Conservation (phyloP, 768 basidiomycete genomes). For the Podaxis mareebaensis region DNA sequence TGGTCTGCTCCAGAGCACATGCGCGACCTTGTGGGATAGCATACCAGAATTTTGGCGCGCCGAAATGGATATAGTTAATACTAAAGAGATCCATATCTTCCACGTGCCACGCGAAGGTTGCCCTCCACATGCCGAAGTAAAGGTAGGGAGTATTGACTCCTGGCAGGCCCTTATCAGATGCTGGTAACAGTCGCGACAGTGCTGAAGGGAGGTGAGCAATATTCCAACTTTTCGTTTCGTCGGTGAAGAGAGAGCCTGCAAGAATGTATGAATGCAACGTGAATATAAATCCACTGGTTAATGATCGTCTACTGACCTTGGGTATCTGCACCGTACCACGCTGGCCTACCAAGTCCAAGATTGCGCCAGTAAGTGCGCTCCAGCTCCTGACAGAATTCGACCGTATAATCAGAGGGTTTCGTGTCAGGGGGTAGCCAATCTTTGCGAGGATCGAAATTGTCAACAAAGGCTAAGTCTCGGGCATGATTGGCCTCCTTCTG, state of each 20-base stretch:
- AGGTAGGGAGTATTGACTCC: conserved; percentile 98
- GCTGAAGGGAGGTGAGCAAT: conserved; percentile 90
- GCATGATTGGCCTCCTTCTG: conserved; percentile 44
- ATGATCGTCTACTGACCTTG: conserved; percentile 56
- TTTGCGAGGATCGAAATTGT: conserved; percentile 66
- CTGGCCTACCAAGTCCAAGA: conserved; percentile 82
- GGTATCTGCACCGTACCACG: conserved; percentile 98
- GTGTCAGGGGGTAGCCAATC: conserved; percentile 85
- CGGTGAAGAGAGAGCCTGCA: conserved; percentile 69
- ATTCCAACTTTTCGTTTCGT: conserved; percentile 86
- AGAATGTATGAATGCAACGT: neutral
- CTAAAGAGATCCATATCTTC: conserved; percentile 99
- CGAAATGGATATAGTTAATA: conserved; percentile 99
- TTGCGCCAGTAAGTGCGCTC: conserved; percentile 94
- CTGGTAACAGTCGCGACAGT: conserved; percentile 75
- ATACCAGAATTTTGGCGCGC: conserved; percentile 97
- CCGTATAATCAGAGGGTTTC: conserved; percentile 74
- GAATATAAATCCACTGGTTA: conserved; percentile 8
- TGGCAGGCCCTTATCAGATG: conserved; percentile 70
- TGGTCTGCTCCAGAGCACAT: conserved; percentile 79
- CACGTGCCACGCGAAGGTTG: conserved; percentile 98
- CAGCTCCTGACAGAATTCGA: conserved; percentile 83
- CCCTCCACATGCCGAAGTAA: conserved; percentile 99
- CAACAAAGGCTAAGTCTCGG: conserved; percentile 57
- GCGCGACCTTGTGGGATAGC: conserved; percentile 89